Conservation (phyloP, 2,329 filamentous ascomycete species). For the Diplodia sapinea region DNA sequence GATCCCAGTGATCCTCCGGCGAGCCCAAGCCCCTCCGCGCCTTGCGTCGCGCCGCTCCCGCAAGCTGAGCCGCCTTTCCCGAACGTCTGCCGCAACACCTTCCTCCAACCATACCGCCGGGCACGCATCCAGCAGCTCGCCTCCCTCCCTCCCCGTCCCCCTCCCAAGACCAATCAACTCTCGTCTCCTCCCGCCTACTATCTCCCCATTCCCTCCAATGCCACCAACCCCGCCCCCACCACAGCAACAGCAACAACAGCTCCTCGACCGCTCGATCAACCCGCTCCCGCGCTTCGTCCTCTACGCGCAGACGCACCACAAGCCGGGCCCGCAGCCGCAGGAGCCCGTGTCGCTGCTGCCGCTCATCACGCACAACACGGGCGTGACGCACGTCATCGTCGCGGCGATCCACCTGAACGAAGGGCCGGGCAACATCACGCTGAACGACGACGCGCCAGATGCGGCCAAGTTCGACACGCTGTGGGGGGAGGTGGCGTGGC, state of each 20-base stretch:
- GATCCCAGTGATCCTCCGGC: neutral
- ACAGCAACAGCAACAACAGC: conserved; percentile 3
- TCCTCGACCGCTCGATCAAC: conserved; percentile 31
- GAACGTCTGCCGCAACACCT: neutral
- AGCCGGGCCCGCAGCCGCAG: conserved; percentile 48
- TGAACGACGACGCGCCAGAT: conserved; percentile 80
- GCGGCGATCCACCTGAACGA: conserved; percentile 84
- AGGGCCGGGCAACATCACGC: conserved; percentile 68
- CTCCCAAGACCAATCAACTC: neutral
- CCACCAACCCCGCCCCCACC: conserved; percentile 34
- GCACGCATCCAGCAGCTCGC: too few relatives aligned
- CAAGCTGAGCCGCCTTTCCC: conserved; percentile 4
- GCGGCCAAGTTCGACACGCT: conserved; percentile 71
- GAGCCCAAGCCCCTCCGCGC: neutral
- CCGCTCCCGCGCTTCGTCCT: conserved; percentile 53
- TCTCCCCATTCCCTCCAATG: conserved; percentile 35
- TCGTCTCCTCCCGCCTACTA: too few relatives aligned
- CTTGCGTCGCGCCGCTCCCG: neutral
- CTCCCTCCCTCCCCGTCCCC: neutral
- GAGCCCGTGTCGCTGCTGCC: conserved; percentile 67
- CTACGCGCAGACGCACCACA: conserved; percentile 71
- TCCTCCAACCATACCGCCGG: neutral
- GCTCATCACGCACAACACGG: conserved; percentile 63
- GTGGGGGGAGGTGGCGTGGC: conserved; percentile 76
- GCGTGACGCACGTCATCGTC: conserved; percentile 81